Conservation (phyloP, 1,139 yeast genomes). For the Lodderomyces pseudojiufengensis region DNA sequence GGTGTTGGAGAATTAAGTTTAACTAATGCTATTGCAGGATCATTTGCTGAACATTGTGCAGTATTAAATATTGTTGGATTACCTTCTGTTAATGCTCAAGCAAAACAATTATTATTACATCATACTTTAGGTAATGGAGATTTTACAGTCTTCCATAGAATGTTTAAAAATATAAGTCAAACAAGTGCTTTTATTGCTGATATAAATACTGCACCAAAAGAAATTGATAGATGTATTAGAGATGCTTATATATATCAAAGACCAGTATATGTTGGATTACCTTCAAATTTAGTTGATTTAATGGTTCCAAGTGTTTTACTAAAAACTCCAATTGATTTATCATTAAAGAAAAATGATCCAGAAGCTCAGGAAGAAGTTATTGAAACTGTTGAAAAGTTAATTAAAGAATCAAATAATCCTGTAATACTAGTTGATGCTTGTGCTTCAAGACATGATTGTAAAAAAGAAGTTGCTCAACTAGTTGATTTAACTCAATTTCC, state of each 20-base stretch:
- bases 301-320: conserved; percentile 54
- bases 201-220: conserved; percentile 59
- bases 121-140: conserved; percentile 49
- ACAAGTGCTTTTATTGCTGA: conserved; percentile 65
- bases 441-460: conserved; percentile 73
- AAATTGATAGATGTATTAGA: conserved; percentile 72
- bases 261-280: conserved; percentile 81
- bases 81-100: conserved; percentile 38
- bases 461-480: conserved; percentile 57
- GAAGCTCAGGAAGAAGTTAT: conserved; percentile 75
- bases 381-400: conserved; percentile 50
- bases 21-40: conserved; percentile 41
- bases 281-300: conserved; percentile 75
- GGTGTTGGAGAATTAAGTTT: conserved; percentile 44
- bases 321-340: conserved; percentile 61
- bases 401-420: conserved; percentile 62
- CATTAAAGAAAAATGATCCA: conserved; percentile 59
- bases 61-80: conserved; percentile 40
- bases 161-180: conserved; percentile 64
- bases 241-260: conserved; percentile 70
- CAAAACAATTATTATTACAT: conserved; percentile 39
- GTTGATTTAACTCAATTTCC: conserved; percentile 76
- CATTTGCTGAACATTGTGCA: conserved; percentile 44
- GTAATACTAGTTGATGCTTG: conserved; percentile 84
- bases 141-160: conserved; percentile 45